Conservation (phyloP, 345 rosid species). For the Syzygium grande region DNA sequence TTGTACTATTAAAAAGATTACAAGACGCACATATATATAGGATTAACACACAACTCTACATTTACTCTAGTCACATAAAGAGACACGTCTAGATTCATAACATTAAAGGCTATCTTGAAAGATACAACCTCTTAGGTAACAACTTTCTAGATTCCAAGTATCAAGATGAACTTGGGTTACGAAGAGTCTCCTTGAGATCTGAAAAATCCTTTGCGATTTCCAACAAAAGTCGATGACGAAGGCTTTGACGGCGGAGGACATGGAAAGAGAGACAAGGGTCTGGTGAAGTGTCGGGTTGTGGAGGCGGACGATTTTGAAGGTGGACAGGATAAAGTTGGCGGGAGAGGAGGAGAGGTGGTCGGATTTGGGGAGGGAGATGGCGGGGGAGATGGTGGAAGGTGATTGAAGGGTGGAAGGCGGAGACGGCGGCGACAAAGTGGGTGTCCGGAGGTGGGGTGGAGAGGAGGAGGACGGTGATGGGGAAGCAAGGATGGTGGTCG, state of each 20-base stretch:
- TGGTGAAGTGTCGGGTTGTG: constrained; percentile 30
- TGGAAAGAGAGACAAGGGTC: constrained; percentile 22
- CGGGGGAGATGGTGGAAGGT: constrained; percentile 34
- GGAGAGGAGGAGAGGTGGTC: constrained; percentile 7
- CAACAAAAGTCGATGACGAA: constrained; percentile 31
- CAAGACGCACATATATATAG: too few species aligned
- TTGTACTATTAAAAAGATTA: too few species aligned
- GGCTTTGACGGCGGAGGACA: constrained; percentile 13
- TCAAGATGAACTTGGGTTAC: too few species aligned
- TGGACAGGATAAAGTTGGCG: constrained; percentile 9
- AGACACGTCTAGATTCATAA: too few species aligned
- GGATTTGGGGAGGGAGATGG: constrained; percentile 9
- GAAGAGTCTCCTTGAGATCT: too few species aligned
- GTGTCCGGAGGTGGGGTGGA: constrained; percentile 30
- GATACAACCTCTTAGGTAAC: too few species aligned
- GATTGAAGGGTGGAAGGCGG: constrained; percentile 23
- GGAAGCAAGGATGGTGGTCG: constrained; percentile 4
- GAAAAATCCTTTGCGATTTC: too few species aligned
- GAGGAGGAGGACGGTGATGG: constrained; percentile 28
- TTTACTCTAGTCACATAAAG: too few species aligned
- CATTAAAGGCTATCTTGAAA: too few species aligned
- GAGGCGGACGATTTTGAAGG: constrained; percentile 16
- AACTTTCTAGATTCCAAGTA: too few species aligned
- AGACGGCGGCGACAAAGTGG: constrained; percentile 10
- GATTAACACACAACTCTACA: too few species aligned